phyloP scores from a whole-genome alignment of 192 early-diverging fungal species.

The Coemansia sp. region DNA sequence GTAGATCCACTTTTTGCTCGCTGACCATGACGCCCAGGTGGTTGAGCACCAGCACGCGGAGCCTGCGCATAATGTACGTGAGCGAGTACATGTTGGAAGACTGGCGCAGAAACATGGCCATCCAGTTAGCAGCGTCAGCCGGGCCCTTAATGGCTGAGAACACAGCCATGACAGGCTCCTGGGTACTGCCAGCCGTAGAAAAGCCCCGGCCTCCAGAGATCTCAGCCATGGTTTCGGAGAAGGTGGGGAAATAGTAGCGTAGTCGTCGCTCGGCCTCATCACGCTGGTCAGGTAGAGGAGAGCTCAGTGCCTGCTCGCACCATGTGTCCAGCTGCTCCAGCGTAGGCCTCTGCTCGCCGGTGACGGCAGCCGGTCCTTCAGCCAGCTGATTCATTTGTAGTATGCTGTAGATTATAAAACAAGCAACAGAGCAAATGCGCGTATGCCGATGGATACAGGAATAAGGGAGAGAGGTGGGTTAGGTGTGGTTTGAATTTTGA shows the following conservation, averaged over 20 bases:
- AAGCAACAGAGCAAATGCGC: too few species aligned
- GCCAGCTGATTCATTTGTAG: conserved; percentile 8
- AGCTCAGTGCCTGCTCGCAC: conserved; percentile 65
- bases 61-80: conserved; percentile 36
- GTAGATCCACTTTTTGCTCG: conserved; percentile 35
- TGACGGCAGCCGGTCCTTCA: too few species aligned
- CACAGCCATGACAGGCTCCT: conserved; percentile 43
- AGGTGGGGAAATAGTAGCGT: conserved; percentile 79
- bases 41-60: conserved; percentile 46
- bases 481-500: too few species aligned
- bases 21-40: conserved; percentile 36
- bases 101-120: conserved; percentile 50
- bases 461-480: too few species aligned
- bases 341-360: conserved; percentile 38
- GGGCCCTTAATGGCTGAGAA: conserved; percentile 51
- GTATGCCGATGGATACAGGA: too few species aligned
- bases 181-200: conserved; percentile 24
- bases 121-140: conserved; percentile 37
- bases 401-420: too few species aligned
- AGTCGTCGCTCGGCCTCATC: conserved; percentile 66
- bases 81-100: conserved; percentile 40
- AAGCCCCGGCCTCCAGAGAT: conserved; percentile 33
- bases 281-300: conserved; percentile 56
- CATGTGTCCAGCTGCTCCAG: conserved; percentile 50
- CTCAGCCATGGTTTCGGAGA: conserved; percentile 58